These are phyloP conservation scores for Mucuna pruriens DNA, from an alignment of 306 rosid genomes.

Conservation along the genomic window DNA sequence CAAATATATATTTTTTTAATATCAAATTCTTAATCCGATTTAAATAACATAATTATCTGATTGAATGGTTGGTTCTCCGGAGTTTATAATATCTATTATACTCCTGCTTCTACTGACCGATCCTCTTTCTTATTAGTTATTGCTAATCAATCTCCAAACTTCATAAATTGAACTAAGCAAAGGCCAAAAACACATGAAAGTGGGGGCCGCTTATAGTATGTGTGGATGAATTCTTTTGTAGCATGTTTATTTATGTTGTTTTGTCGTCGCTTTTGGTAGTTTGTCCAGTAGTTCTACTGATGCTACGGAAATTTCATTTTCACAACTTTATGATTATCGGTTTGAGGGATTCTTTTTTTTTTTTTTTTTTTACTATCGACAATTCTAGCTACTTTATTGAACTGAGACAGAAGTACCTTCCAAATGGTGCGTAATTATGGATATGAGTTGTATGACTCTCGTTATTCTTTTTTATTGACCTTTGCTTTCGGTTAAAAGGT, in stretches of 20 bases:
- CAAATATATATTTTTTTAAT: no score
- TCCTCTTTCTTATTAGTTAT: no score
- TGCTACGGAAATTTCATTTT: slow-evolving; percentile 18
- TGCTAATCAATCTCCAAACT: background rate
- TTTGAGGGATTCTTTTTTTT: background rate
- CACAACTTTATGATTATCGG: background rate
- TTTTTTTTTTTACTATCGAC: background rate
- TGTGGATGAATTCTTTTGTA: slow-evolving; percentile 14
- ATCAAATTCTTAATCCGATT: no score
- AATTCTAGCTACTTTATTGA: background rate
- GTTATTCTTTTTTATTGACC: background rate
- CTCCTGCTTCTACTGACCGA: no score
- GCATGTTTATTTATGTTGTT: background rate
- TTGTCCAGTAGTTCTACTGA: slow-evolving; percentile 3
- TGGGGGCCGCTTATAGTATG: background rate
- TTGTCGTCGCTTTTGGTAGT: slow-evolving; percentile 22
- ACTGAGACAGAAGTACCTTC: background rate
- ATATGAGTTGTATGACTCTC: slow-evolving; percentile 3
- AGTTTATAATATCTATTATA: background rate
- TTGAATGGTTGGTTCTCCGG: no score
- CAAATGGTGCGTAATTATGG: background rate
- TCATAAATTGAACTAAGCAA: background rate
- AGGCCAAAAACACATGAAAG: background rate
- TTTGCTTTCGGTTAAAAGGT: slow-evolving; percentile 1
- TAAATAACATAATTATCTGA: no score